These are phyloP conservation scores for Zalaria obscura DNA, from an alignment of 2,329 filamentous ascomycete species.

Conservation along the genomic window DNA sequence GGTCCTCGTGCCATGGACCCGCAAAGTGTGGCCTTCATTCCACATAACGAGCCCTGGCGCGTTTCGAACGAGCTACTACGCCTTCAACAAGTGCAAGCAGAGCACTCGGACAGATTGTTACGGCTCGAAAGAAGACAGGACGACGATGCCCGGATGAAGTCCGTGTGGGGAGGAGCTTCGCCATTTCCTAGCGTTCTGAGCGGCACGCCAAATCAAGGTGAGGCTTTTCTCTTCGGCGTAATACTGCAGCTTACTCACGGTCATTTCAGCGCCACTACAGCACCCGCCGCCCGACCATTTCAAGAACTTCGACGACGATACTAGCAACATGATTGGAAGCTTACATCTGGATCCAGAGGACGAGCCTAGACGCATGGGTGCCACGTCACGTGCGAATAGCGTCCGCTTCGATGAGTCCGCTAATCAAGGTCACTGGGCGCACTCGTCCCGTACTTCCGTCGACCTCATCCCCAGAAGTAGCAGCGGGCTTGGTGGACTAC, in stretches of 20 bases:
- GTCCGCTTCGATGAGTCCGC: constrained; percentile 96
- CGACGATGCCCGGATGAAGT: constrained; percentile 56
- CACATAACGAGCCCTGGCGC: constrained; percentile 48
- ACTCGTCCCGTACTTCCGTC: constrained; percentile 66
- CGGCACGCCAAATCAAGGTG: constrained; percentile 78
- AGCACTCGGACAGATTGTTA: constrained; percentile 46
- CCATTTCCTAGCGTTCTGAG: constrained; percentile 78
- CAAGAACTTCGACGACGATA: constrained; percentile 78
- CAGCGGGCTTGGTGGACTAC: constrained; percentile 63
- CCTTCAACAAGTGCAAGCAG: constrained; percentile 44
- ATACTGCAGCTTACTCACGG: neutral
- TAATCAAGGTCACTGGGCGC: constrained; percentile 78
- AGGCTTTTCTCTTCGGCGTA: constrained; percentile 14
- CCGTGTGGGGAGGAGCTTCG: constrained; percentile 72
- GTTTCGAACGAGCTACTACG: constrained; percentile 48
- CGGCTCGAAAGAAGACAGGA: constrained; percentile 48
- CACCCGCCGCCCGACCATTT: constrained; percentile 75
- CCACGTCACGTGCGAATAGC: constrained; percentile 85
- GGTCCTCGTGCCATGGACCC: constrained; percentile 38
- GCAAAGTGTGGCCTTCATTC: constrained; percentile 46
- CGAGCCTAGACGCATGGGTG: constrained; percentile 68
- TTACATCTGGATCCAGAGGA: constrained; percentile 80
- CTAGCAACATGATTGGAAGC: constrained; percentile 63
- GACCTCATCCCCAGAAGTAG: constrained; percentile 62
- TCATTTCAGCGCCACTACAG: constrained; percentile 55